Evolutionary conservation across 176 grass and related monocot species (phyloP), one percentile per base, ranked within the genome.

Genomic region (Carex pumila): DNA sequence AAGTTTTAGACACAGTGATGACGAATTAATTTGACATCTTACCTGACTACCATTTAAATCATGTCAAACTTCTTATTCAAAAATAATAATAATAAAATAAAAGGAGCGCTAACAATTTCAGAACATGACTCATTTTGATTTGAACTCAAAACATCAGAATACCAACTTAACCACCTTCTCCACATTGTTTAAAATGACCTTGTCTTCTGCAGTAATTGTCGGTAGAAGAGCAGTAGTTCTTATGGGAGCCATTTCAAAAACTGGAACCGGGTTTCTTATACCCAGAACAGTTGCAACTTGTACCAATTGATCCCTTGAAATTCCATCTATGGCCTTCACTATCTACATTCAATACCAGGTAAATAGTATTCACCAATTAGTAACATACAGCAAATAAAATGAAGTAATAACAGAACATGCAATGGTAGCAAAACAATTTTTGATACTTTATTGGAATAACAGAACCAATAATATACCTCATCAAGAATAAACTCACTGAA

Each of bases 241-340:
- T 1, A 90, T 29, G 81, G 95, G 87, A 84, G 91, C 91, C 91
- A 98, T 98, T 73, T 92, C 78, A 0, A 98, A 98, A 93, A 94
- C 88, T 79, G 92, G 95, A 30, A 85, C 79, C 0, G 80, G 71
- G 2, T 85, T 95, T 77, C 89, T 82, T 69, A 95, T 21, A 63
- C 92, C 95, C 79, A 98, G 85, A 86, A 83, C 75, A 84, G 88
- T 82, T 63, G 86, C 31, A 65, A 95, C 84, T 84, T 93, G 95
- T 85, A 98, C 68, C 79, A 94, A 71, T 56, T 94, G 95, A 66
- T 98, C 95, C 72, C 95, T 91, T 68, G 95, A 98, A 82, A 98
- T 70, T 50, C 92, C 92, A 86, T 98, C 95, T 59, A 98, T 95
- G 84, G 95, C 95, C 88, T 98, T 98, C 56, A 98, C 95, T 67